A percentile compares a stretch with the other conserved stretches of the same genome.
phyloP scores from a whole-genome alignment of 139 green algal genomes.

The Chlamydomonas schloesseri region DNA sequence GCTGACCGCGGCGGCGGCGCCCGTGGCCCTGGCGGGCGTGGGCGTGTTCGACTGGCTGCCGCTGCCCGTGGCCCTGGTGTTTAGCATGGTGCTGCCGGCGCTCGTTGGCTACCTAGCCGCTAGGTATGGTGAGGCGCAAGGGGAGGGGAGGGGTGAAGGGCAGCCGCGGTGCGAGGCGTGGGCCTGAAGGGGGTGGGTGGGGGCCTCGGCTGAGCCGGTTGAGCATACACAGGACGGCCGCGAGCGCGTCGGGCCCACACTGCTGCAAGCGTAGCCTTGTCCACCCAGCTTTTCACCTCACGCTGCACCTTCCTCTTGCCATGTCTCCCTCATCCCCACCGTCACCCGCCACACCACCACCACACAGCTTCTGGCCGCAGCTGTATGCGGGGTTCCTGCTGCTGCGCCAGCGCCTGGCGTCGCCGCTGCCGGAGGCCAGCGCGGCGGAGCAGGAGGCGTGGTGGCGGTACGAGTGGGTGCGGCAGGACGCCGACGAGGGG shows the following conservation, averaged over 20 bases:
- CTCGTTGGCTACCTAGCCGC: background rate
- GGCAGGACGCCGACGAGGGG: conserved; percentile 28
- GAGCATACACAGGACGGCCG: no score
- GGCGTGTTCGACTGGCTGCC: background rate
- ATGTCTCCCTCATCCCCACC: background rate
- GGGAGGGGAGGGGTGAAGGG: no score
- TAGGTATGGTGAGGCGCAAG: background rate
- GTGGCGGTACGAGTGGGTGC: conserved; percentile 32
- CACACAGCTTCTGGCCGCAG: conserved; percentile 35
- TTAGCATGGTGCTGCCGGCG: conserved; percentile 3
- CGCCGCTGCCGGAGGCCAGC: background rate
- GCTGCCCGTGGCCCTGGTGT: background rate
- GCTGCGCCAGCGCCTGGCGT: background rate
- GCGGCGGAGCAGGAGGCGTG: conserved; percentile 24
- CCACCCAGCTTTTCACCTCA: no score
- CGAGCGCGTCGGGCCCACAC: no score
- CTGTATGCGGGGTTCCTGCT: background rate
- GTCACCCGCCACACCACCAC: background rate
- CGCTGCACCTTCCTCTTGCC: no score
- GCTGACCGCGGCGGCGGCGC: background rate
- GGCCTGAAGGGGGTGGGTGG: no score
- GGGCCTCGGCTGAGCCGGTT: no score
- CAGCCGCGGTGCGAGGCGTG: no score
- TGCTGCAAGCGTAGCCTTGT: no score
- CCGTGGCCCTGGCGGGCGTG: background rate